phyloP scores from a whole-genome alignment of 2,329 filamentous ascomycete genomes.

The Pseudogymnoascus sp. region DNA sequence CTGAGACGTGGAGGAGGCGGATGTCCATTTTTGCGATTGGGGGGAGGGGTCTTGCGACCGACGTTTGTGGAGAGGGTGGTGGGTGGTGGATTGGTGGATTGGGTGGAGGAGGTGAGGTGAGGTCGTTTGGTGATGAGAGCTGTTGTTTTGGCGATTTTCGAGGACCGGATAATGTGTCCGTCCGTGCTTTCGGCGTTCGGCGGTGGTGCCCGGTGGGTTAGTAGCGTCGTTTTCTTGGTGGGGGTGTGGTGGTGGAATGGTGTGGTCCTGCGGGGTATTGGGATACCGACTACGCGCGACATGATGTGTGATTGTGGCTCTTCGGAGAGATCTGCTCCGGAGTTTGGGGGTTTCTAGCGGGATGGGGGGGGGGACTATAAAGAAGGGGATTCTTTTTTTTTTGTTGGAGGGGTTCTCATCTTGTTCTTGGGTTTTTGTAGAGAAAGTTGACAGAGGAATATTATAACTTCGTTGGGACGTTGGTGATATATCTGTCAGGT shows the following conservation, averaged over 20 bases:
- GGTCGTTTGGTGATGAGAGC: background rate
- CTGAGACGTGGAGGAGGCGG: slow-evolving; percentile 71
- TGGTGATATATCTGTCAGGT: background rate
- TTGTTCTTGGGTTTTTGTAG: background rate
- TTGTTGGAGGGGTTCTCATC: background rate
- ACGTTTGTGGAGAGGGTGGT: background rate
- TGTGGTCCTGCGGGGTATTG: background rate
- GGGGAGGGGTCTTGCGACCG: slow-evolving; percentile 1
- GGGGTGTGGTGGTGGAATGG: background rate
- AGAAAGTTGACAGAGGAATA: background rate
- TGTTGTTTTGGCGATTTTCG: slow-evolving; percentile 1
- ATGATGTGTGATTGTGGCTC: background rate
- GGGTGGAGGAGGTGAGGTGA: background rate
- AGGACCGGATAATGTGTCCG: background rate
- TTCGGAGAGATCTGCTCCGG: background rate
- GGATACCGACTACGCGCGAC: background rate
- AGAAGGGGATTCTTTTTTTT: background rate
- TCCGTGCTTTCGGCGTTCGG: background rate
- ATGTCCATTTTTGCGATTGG: slow-evolving; percentile 68
- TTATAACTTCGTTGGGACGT: background rate
- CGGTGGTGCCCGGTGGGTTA: background rate
- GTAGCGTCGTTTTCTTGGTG: background rate
- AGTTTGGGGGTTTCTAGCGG: background rate
- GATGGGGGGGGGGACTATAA: background rate
- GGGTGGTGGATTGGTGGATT: background rate